A percentile compares a stretch with the other conserved stretches of the same genome.
phyloP scores from a whole-genome alignment of 2,329 filamentous ascomycete species.

The Aspergillus brunneoviolaceus region DNA sequence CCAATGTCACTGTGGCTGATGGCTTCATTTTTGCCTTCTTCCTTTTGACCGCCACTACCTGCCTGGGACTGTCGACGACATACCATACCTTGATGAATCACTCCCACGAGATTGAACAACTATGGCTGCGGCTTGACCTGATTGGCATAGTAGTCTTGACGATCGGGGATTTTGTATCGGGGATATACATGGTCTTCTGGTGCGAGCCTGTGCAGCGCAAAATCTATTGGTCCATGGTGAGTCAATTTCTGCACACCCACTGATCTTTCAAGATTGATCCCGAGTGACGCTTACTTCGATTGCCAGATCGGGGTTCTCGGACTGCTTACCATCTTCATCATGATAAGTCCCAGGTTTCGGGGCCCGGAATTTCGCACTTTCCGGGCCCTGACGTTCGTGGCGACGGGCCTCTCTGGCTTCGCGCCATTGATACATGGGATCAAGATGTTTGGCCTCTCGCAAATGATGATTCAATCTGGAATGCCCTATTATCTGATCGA shows the following conservation, averaged over 20 bases:
- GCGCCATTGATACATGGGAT: slow-evolving; percentile 22
- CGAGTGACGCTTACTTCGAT: background rate
- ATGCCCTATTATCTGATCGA: slow-evolving; percentile 19
- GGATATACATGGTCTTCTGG: slow-evolving; percentile 14
- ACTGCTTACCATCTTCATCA: slow-evolving; percentile 4
- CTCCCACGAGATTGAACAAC: slow-evolving; percentile 23
- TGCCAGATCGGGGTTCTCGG: slow-evolving; percentile 11
- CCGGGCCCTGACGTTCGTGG: slow-evolving; percentile 10
- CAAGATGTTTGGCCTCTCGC: slow-evolving; percentile 26
- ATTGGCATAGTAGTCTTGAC: slow-evolving; percentile 21
- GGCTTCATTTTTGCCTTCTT: slow-evolving; percentile 22
- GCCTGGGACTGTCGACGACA: slow-evolving; percentile 1
- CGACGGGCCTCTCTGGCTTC: slow-evolving; percentile 8
- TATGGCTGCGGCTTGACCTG: slow-evolving; percentile 26
- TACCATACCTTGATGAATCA: slow-evolving; percentile 33
- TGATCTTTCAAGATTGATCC: background rate
- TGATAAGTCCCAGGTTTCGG: slow-evolving; percentile 8
- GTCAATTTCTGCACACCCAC: background rate
- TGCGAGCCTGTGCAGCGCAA: slow-evolving; percentile 9
- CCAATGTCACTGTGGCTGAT: slow-evolving; percentile 13
- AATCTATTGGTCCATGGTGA: slow-evolving; percentile 13
- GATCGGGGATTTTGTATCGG: slow-evolving; percentile 11
- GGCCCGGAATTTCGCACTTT: slow-evolving; percentile 7
- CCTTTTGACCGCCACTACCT: slow-evolving; percentile 10
- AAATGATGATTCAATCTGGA: slow-evolving; percentile 27